These are phyloP conservation scores for Trichomonas vaginalis DNA, from an alignment of 208 protist species.

Conservation along the genomic window DNA sequence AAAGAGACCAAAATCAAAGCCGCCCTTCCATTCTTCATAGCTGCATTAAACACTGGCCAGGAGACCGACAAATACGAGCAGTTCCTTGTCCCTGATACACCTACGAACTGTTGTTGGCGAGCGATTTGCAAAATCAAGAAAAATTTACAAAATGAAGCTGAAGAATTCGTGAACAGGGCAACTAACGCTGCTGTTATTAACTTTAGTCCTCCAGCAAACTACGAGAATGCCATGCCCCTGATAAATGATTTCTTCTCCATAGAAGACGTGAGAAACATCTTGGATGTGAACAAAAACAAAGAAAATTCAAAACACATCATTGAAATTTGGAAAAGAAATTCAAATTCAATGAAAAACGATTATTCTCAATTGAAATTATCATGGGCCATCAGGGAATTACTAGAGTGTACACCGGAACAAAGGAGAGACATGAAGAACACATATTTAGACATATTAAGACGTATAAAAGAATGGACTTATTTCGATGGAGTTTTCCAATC, in stretches of 20 bases:
- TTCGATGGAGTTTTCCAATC: background rate
- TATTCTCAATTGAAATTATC: background rate
- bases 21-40: background rate
- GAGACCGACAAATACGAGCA: background rate
- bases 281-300: background rate
- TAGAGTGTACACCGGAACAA: background rate
- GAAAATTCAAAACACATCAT: background rate
- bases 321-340: background rate
- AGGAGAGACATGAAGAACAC: background rate
- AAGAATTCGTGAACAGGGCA: background rate
- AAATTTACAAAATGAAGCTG: background rate
- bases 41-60: background rate
- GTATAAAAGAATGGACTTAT: background rate
- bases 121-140: background rate
- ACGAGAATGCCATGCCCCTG: background rate
- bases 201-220: background rate
- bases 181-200: background rate
- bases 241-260: background rate
- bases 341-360: background rate
- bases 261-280: background rate
- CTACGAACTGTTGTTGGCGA: background rate
- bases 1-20: background rate
- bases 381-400: background rate
- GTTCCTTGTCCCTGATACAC: background rate
- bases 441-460: background rate